Base-by-base conservation (phyloP, 192 early-diverging fungal species). In the Phycomyces nitens region DNA sequence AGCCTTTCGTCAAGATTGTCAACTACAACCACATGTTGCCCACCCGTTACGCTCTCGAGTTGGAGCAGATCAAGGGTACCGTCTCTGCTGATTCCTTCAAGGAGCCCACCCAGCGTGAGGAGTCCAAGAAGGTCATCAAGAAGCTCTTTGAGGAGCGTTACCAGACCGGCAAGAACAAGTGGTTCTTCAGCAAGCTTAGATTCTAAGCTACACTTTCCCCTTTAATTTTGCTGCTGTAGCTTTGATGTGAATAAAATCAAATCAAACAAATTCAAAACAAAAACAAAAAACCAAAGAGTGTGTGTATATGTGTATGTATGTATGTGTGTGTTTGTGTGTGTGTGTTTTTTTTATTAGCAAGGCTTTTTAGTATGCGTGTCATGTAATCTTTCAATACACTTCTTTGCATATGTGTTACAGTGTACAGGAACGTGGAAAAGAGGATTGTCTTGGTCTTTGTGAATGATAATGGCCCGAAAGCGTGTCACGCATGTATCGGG, bases 21-120 rank as follows among this genome's bases (percentile, higher is more conserved):
- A 99, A 99, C 92, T 98, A 94, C 91, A 92, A 96, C 79, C 97
- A 99, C 88, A 74, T 99, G 64, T 97, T 99, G 95, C 97, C 97
- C 73, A 99, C 97, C 72, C 88, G 89, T 63, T 98, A 98, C 82
- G 91, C 86, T 85, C 86, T 97, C 59, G 96, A 99, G 78, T 85
- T 99, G 56, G 96, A 91, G 75, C 80, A 93, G 67, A 83, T 96
- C 73, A 96, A 99, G 89, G 78, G 83, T 56, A 87, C 85, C 26
- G 82, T 98, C 67, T 82, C 90, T 65, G 76, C 81, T 67, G 94
- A 98, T 66, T 84, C 88, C 69, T 89, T 98, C 87, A 92, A 93
- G 85, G 97, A 98, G 82, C 93, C 92, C 61, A 80, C 93, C 69
- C 94, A 97, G 82, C 88, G 93, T 69, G 72, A 86, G 55, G 82